Conservation (phyloP, 441 rosid species). For the Populus hybrid region DNA sequence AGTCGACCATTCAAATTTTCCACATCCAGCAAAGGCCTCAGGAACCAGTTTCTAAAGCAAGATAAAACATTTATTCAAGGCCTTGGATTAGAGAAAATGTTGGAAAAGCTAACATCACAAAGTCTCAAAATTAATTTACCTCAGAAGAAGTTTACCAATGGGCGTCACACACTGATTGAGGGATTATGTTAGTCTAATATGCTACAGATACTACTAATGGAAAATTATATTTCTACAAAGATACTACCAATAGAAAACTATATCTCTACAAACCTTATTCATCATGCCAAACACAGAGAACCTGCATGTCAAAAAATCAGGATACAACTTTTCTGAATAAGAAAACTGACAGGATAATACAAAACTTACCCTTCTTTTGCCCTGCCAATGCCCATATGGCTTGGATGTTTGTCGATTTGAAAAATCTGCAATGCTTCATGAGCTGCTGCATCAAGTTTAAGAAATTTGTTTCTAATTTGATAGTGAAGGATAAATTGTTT, state of each 20-base stretch:
- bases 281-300: constrained; percentile 97
- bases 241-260: constrained; percentile 21
- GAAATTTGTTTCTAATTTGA: constrained; percentile 66
- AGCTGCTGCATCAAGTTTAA: constrained; percentile 90
- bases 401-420: constrained; percentile 94
- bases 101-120: constrained; percentile 18
- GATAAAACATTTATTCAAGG: constrained; percentile 22
- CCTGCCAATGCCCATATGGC: constrained; percentile 99
- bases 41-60: constrained; percentile 82
- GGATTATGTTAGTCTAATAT: constrained; percentile 30
- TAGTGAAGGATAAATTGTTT: constrained; percentile 38
- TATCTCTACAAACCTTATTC: constrained; percentile 71
- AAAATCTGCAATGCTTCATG: constrained; percentile 95
- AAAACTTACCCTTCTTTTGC: constrained; percentile 90
- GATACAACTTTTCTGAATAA: constrained; percentile 22
- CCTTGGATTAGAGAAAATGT: constrained; percentile 12
- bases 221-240: constrained; percentile 12
- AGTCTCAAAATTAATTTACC: constrained; percentile 44
- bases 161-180: constrained; percentile 83
- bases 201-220: constrained; percentile 20
- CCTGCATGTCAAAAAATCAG: constrained; percentile 49
- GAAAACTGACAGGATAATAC: constrained; percentile 13
- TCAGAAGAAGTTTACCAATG: constrained; percentile 83
- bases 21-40: constrained; percentile 89
- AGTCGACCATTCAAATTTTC: constrained; percentile 74